Conservation (phyloP, 306 rosid genomes). For the Begonia peltatifolia region DNA sequence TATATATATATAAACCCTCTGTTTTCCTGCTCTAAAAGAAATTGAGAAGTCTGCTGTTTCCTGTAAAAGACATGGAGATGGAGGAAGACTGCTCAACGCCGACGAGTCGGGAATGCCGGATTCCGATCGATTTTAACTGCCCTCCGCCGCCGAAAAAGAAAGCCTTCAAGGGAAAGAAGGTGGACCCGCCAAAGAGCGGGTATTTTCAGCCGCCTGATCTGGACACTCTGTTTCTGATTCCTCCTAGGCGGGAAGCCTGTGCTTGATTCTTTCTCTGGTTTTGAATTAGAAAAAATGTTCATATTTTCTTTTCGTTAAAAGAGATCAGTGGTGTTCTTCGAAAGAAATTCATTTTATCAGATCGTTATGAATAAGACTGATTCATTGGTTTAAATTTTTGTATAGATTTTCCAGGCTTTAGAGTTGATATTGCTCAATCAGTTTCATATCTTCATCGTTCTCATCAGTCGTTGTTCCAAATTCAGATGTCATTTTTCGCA, state of each 20-base stretch:
- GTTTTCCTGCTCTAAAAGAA: not conserved
- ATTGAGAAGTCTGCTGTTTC: not conserved
- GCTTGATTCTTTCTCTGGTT: slow-evolving; percentile 10
- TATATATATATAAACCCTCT: not conserved
- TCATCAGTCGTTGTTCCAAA: too few relatives aligned
- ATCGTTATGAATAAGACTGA: not conserved
- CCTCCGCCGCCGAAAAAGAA: slow-evolving; percentile 77
- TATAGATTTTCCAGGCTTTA: too few relatives aligned
- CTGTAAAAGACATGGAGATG: slow-evolving; percentile 11
- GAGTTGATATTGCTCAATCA: too few relatives aligned
- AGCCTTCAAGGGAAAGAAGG: slow-evolving; percentile 16
- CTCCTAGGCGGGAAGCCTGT: slow-evolving; percentile 33
- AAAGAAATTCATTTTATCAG: not conserved
- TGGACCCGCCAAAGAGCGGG: slow-evolving; percentile 42
- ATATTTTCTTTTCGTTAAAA: not conserved
- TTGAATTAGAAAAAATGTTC: too few relatives aligned
- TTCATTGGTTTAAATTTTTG: not conserved
- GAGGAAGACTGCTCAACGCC: slow-evolving; percentile 51
- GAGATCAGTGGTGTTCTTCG: not conserved
- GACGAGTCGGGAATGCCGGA: slow-evolving; percentile 33
- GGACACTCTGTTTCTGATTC: slow-evolving; percentile 37
- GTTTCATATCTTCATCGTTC: too few relatives aligned
- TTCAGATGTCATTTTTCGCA: too few relatives aligned
- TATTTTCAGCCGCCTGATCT: slow-evolving; percentile 75
- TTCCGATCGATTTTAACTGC: slow-evolving; percentile 29